These are phyloP conservation scores for Ogataea nitratoaversa DNA, from an alignment of 805 yeast species.

Conservation along the genomic window DNA sequence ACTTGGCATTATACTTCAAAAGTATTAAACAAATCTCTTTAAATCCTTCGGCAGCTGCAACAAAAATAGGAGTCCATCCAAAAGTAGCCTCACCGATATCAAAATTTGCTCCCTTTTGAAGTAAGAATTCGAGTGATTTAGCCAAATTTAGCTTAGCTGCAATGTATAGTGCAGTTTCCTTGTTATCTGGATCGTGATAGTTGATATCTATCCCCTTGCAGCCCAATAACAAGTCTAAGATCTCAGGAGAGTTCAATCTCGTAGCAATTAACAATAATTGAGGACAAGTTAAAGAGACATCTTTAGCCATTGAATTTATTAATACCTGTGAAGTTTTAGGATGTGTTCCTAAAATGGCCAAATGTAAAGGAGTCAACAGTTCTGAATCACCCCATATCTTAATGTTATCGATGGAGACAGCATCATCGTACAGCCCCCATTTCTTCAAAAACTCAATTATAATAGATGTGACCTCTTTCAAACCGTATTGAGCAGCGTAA, in stretches of 20 bases:
- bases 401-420: conserved; percentile 51
- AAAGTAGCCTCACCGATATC: conserved; percentile 74
- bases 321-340: conserved; percentile 67
- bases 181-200: conserved; percentile 52
- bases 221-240: conserved; percentile 49
- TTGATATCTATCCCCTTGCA: conserved; percentile 62
- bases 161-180: conserved; percentile 80
- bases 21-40: conserved; percentile 52
- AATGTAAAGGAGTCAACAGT: conserved; percentile 72
- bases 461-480: conserved; percentile 55
- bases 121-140: conserved; percentile 49
- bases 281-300: conserved; percentile 43
- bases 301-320: conserved; percentile 39
- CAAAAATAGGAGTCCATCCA: conserved; percentile 93
- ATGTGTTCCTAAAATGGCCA: conserved; percentile 79
- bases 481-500: conserved; percentile 84
- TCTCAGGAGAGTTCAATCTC: conserved; percentile 54
- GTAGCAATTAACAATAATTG: conserved; percentile 63
- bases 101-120: conserved; percentile 60
- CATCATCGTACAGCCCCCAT: conserved; percentile 55
- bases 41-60: conserved; percentile 85
- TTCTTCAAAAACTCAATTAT: conserved; percentile 51
- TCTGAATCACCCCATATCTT: conserved; percentile 75
- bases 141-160: conserved; percentile 63
- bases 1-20: conserved; percentile 49